Evolutionary conservation across 1,284 basidiomycete species (phyloP), one percentile per base, ranked within the genome.

Genomic region (Tremellales sp.): DNA sequence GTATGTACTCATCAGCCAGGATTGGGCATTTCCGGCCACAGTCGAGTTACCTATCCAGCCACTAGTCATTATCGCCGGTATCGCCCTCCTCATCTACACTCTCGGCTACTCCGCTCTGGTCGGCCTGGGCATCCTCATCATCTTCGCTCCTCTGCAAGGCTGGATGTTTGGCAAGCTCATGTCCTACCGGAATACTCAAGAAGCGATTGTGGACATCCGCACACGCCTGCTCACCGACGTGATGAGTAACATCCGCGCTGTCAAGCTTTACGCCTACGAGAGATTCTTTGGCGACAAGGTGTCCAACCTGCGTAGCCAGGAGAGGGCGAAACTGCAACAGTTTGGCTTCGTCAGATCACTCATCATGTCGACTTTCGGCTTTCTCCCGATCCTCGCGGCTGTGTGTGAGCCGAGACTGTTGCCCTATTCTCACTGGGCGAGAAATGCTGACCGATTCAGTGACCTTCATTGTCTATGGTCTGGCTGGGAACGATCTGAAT

Each of bases 381-480:
- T 84, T 47, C 72, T 86, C 6, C 87, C 87, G 0, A 78, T 84
- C 8, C 62, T 87, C 17, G 86, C 86, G 1, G 80, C 85, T 4
- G 78, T 89, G 19, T 68, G 62, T 65, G 45, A 57, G 62, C 59
- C 19, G 7, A 17, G 13, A 15, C 2, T 24, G 5, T 24, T 36
- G 33, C 7, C 36, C 19, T n/a, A 25, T 22, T 7, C 27, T 23
- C 23, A 21, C 21, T 40, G 39, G 8, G 29, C 8, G 29, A 8
- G n/a, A 33, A 33, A 33, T 33, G 10, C 22, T 48, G 40, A 27
- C 15, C 26, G 8, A 5, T n/a, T 3, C 26, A 59, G 60, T 89
- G 49, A 84, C 86, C 3, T 88, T 90, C 65, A 80, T 89, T 60
- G 84, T 84, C 0, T 89, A 87, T 64, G 78, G 79, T 1, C 71